Base-by-base conservation (phyloP, 768 basidiomycete genomes). In the Rhizopogon roseolus region DNA sequence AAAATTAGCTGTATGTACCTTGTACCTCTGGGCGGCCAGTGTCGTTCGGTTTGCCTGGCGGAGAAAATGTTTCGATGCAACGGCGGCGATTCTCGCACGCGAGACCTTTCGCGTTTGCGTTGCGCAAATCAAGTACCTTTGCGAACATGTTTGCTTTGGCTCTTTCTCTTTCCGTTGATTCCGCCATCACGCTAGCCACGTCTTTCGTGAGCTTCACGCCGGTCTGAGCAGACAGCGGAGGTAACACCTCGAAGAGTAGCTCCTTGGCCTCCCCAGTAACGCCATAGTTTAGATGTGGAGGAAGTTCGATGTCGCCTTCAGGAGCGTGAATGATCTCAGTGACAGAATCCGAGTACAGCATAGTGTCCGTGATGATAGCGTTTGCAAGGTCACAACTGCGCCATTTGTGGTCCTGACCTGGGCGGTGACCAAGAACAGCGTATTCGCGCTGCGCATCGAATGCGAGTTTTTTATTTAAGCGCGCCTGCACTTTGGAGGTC, bases 1-100 rank as follows among this genome's bases (percentile, higher is more conserved):
- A 50, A 51, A 43, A 37, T n/a, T n/a, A 41, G 37, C 41, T 65
- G n/a, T 37, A 16, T 81, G 55, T 64, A 93, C 95, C 93, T 79
- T 97, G 95, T 0, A 97, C 94, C 64, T 93, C 92, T 1, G 90
- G 78, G 40, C 88, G 76, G 40, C 94, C 95, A 0, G 93, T 76
- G 67, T 95, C 90, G 54, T 78, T 82, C 22, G 79, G 79, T 58
- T 81, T 86, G 49, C 76, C 76, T 0, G 80, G 76, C 6, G 78
- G 74, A 1, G 94, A 96, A 71, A 98, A 98, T 28, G 81, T 84
- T 13, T 72, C 71, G 28, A 97, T 76, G 56, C 94, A 87, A 57
- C 93, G 78, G 64, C 82, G 76, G 55, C 89, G 77, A 67, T 97
- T 98, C 71, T 93, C 91, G 62, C 80, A 90, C 49, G 90, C 82